These are phyloP conservation scores for Cenchrus purpureus DNA, from an alignment of 176 grass and related monocot genomes.

Conservation along the genomic window DNA sequence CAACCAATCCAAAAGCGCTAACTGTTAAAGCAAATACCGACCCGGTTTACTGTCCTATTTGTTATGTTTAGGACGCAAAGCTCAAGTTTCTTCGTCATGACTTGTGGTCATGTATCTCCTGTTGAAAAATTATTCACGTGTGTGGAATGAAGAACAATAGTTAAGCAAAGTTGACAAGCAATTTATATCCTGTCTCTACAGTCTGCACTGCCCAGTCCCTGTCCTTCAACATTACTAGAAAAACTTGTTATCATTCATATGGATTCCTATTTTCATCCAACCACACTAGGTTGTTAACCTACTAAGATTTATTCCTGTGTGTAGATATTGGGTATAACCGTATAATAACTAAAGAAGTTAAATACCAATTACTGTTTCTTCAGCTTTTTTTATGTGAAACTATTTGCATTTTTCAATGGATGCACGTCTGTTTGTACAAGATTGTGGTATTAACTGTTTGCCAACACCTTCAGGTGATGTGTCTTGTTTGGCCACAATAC, in stretches of 20 bases:
- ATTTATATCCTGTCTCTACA: not conserved
- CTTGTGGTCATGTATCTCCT: not conserved
- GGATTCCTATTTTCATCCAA: not conserved
- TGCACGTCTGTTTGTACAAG: not conserved
- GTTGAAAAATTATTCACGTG: slow-evolving; percentile 3
- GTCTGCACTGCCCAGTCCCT: not conserved
- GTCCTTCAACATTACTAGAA: not conserved
- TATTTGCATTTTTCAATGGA: not conserved
- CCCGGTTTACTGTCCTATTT: not conserved
- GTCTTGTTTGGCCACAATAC: slow-evolving; percentile 91
- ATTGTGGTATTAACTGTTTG: slow-evolving; percentile 4
- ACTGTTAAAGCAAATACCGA: too few relatives aligned
- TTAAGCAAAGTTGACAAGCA: not conserved
- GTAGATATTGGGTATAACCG: not conserved
- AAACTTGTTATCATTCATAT: not conserved
- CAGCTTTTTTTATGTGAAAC: slow-evolving; percentile 19
- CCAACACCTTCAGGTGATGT: slow-evolving; percentile 69
- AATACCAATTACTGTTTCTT: not conserved
- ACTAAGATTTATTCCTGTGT: not conserved
- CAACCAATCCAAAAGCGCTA: not conserved
- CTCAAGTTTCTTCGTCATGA: not conserved
- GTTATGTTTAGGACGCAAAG: not conserved
- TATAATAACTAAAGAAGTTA: not conserved
- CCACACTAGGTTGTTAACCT: not conserved
- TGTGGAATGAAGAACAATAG: not conserved